These are phyloP conservation scores for Ustilago cynodontis DNA, from an alignment of 1,284 basidiomycete genomes.

Conservation along the genomic window DNA sequence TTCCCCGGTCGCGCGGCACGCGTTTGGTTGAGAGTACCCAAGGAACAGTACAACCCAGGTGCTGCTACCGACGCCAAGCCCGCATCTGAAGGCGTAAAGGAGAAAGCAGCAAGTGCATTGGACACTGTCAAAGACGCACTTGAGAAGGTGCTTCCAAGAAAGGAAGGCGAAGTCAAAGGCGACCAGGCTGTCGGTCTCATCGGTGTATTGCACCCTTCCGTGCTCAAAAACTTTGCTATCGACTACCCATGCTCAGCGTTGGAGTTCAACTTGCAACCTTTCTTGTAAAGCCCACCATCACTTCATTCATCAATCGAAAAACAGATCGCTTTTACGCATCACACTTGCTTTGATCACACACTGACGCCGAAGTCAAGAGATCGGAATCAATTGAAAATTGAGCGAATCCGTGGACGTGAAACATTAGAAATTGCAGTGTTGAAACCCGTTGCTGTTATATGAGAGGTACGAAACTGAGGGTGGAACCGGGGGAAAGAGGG, in stretches of 20 bases:
- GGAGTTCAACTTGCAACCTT: constrained; percentile 92
- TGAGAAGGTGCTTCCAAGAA: constrained; percentile 23
- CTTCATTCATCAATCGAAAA: background rate
- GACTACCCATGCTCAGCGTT: constrained; percentile 93
- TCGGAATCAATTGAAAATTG: background rate
- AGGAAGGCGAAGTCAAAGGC: background rate
- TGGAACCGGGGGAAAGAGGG: background rate
- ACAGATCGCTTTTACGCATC: constrained; percentile 2
- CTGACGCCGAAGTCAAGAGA: too few relatives aligned
- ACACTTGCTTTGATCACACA: background rate
- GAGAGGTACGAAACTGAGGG: background rate
- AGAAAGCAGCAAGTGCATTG: constrained; percentile 10
- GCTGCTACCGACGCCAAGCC: constrained; percentile 19
- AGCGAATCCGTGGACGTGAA: background rate
- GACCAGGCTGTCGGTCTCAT: constrained; percentile 47
- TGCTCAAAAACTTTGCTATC: constrained; percentile 71
- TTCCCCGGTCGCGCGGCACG: constrained; percentile 94
- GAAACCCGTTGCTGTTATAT: constrained; percentile 21
- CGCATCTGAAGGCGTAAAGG: background rate
- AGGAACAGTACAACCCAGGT: constrained; percentile 27
- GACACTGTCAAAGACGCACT: constrained; percentile 38
- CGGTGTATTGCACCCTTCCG: constrained; percentile 66
- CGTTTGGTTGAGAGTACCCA: constrained; percentile 80
- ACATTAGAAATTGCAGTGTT: constrained; percentile 16
- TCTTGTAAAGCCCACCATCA: constrained; percentile 76